A percentile compares a stretch with the other conserved stretches of the same genome.
Conservation (phyloP, 192 early-diverging fungal genomes). For the Gamsiella multidivaricata region DNA sequence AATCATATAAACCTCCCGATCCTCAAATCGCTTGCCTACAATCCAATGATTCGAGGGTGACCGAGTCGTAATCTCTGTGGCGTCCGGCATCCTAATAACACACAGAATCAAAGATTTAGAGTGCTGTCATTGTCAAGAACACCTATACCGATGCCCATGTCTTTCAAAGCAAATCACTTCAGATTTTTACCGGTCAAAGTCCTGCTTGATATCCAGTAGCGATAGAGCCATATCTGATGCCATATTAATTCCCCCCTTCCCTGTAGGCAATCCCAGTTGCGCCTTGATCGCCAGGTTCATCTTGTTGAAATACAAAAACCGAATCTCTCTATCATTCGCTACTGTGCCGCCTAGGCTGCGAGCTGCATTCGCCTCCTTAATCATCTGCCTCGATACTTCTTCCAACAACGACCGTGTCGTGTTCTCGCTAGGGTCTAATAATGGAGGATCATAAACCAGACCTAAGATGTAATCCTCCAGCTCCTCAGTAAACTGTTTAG, state of each 20-base stretch:
- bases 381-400: slow-evolving; percentile 27
- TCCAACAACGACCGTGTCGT: slow-evolving; percentile 23
- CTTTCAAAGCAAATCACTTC: background rate
- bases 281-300: slow-evolving; percentile 65
- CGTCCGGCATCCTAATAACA: slow-evolving; percentile 46
- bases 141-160: background rate
- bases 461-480: slow-evolving; percentile 28
- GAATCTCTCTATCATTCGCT: slow-evolving; percentile 55
- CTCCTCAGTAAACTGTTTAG: slow-evolving; percentile 33
- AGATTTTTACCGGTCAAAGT: slow-evolving; percentile 58
- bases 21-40: slow-evolving; percentile 62
- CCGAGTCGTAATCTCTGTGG: slow-evolving; percentile 63
- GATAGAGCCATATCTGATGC: slow-evolving; percentile 61
- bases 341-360: slow-evolving; percentile 28
- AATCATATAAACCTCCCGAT: slow-evolving; percentile 65
- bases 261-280: slow-evolving; percentile 32
- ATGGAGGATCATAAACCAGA: slow-evolving; percentile 18
- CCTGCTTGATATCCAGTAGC: slow-evolving; percentile 63
- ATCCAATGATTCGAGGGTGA: slow-evolving; percentile 67
- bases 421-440: slow-evolving; percentile 8
- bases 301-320: slow-evolving; percentile 61
- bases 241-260: slow-evolving; percentile 52
- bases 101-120: slow-evolving; percentile 1
- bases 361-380: slow-evolving; percentile 34
- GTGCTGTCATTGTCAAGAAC: background rate